phyloP scores from a whole-genome alignment of 345 rosid species.

The Eucalyptus cladocalyx region DNA sequence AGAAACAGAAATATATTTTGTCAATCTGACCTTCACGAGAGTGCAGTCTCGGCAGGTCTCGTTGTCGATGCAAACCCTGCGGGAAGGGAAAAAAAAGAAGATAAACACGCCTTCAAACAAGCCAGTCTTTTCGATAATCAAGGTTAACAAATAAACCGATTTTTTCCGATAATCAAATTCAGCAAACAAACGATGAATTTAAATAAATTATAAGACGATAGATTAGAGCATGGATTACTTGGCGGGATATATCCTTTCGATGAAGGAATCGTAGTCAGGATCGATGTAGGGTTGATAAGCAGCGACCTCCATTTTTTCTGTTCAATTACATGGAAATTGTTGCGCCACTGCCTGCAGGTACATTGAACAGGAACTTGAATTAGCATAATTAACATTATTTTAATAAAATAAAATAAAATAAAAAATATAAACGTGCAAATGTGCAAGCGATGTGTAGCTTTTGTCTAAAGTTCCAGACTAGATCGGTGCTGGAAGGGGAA shows the following conservation, averaged over 20 bases:
- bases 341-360: background rate
- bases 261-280: slow-evolving; percentile 63
- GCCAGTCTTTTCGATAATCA: background rate
- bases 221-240: slow-evolving; percentile 12
- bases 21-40: slow-evolving; percentile 59
- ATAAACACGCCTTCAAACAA: background rate
- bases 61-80: slow-evolving; percentile 84
- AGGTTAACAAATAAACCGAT: background rate
- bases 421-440: background rate
- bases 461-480: background rate
- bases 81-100: background rate
- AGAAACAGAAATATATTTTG: background rate
- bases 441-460: background rate
- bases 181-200: background rate
- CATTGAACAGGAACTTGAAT: background rate
- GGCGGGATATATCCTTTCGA: slow-evolving; percentile 85
- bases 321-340: background rate
- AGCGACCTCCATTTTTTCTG: slow-evolving; percentile 35
- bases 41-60: slow-evolving; percentile 67
- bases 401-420: background rate
- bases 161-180: background rate
- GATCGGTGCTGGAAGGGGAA: background rate
- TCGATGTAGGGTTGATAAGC: slow-evolving; percentile 63
- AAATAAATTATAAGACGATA: too few relatives aligned
- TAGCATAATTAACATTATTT: background rate